Conservation (phyloP, 1,139 yeast species). For the Candida sanyaensis region DNA sequence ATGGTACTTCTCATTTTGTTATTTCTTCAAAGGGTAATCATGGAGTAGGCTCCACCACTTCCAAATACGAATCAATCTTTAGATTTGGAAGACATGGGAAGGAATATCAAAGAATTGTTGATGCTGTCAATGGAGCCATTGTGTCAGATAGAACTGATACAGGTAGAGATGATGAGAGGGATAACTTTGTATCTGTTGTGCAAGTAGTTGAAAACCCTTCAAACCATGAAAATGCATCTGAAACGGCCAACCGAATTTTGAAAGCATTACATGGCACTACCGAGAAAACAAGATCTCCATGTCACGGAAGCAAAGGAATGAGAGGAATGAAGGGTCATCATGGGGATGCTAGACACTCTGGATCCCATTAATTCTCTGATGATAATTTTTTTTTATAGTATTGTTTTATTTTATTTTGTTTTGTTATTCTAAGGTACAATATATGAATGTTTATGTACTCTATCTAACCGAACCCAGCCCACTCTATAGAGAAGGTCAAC, state of each 20-base stretch:
- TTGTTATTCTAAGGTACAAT: neutral
- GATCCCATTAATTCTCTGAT: neutral
- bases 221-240: neutral
- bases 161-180: constrained; percentile 12
- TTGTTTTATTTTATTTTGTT: neutral
- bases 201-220: neutral
- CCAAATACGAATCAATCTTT: constrained; percentile 39
- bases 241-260: neutral
- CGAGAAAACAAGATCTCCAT: neutral
- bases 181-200: constrained; percentile 37
- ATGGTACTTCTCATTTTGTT: constrained; percentile 51
- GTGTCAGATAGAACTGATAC: neutral
- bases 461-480: constrained; percentile 76
- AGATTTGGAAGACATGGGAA: constrained; percentile 20
- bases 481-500: constrained; percentile 63
- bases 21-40: constrained; percentile 51
- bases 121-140: constrained; percentile 40
- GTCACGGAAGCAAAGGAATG: neutral
- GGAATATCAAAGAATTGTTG: constrained; percentile 40
- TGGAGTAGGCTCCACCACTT: constrained; percentile 45
- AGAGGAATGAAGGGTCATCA: neutral
- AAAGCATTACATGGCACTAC: neutral
- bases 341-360: neutral
- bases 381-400: neutral
- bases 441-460: neutral